Evolutionary conservation across 164 flowering plant species (phyloP), one percentile per base, ranked within the genome.

Genomic region (Vitis rotundifolia): DNA sequence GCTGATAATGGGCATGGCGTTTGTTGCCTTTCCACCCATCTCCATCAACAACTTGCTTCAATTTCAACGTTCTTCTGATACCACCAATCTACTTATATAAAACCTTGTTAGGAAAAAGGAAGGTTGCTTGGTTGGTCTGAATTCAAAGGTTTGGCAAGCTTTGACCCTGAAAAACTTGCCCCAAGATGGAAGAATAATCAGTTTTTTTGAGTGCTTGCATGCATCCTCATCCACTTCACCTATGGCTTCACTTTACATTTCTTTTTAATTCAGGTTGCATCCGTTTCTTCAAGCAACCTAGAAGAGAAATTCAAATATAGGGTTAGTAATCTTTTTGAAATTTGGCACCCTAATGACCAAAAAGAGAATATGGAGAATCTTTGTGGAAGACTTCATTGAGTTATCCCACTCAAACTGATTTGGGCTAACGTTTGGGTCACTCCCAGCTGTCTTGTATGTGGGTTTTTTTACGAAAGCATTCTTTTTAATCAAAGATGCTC

Each of bases 1-100:
- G 84, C 95, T 91, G 3, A 94, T 82, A 0, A 94, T 72, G 0
- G 92, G 80, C 70, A 61, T 66, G 29, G 71, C 67, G 7, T 47
- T 48, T 13, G 59, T 56, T 5, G 13, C 31, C 65, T 18, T 66
- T 13, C 55, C 15, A 11, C 73, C 69, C 76, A 75, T 81, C 22
- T 50, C 53, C 44, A 37, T 37, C 44, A 37, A 31, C 44, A 31
- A 37, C 44, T 37, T 37, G 44, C 44, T 37, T 37, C 44, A 6
- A 37, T 37, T 37, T 37, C 44, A 6, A 37, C 3, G 5, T 37
- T 37, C 44, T 37, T 57, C n/a, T 53, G n/a, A 53, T 53, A 14
- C 56, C 54, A n/a, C 13, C 29, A 26, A 87, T 87, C 44, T 37
- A 37, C 44, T 37, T 37, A 37, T 37, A 37, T 3, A 37, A 37